A percentile compares a stretch with the other conserved stretches of the same genome.
phyloP scores from a whole-genome alignment of 2,329 filamentous ascomycete genomes.

The Onygenales sp. region DNA sequence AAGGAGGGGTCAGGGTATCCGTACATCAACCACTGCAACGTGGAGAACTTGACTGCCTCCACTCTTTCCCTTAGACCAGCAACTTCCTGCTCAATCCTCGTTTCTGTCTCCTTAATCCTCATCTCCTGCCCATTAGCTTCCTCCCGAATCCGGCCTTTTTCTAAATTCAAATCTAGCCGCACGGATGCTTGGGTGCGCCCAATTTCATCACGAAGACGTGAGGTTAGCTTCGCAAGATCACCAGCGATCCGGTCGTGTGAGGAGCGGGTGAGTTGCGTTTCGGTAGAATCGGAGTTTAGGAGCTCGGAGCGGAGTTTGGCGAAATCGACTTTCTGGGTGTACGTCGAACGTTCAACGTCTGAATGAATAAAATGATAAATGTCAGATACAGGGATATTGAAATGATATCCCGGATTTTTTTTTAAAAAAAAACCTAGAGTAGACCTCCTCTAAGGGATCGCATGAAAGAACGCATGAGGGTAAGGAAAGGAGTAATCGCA shows the following conservation, averaged over 20 bases:
- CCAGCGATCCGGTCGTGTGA: slow-evolving; percentile 90
- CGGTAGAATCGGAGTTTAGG: slow-evolving; percentile 81
- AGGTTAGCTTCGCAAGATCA: slow-evolving; percentile 88
- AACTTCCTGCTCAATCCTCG: slow-evolving; percentile 95
- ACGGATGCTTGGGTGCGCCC: slow-evolving; percentile 89
- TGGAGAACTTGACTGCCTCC: slow-evolving; percentile 96
- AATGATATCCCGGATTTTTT: too few relatives aligned
- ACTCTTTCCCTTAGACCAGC: slow-evolving; percentile 82
- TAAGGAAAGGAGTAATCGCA: slow-evolving; percentile 30
- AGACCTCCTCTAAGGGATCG: too few relatives aligned
- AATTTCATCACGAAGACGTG: slow-evolving; percentile 83
- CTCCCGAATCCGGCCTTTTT: slow-evolving; percentile 92
- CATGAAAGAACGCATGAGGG: not conserved
- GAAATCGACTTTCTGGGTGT: slow-evolving; percentile 90
- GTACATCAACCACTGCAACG: slow-evolving; percentile 95
- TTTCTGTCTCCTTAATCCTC: slow-evolving; percentile 98
- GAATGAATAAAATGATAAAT: not conserved
- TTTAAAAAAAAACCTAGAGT: too few relatives aligned
- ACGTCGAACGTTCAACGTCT: slow-evolving; percentile 46
- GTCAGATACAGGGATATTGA: not conserved
- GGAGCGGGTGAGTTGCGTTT: slow-evolving; percentile 76
- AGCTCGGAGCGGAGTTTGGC: slow-evolving; percentile 93
- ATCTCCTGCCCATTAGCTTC: slow-evolving; percentile 95
- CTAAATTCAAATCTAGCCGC: slow-evolving; percentile 82
- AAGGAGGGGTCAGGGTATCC: slow-evolving; percentile 37